These are phyloP conservation scores for Torrubiellomyces zombiae DNA, from an alignment of 2,329 filamentous ascomycete species.

Conservation along the genomic window DNA sequence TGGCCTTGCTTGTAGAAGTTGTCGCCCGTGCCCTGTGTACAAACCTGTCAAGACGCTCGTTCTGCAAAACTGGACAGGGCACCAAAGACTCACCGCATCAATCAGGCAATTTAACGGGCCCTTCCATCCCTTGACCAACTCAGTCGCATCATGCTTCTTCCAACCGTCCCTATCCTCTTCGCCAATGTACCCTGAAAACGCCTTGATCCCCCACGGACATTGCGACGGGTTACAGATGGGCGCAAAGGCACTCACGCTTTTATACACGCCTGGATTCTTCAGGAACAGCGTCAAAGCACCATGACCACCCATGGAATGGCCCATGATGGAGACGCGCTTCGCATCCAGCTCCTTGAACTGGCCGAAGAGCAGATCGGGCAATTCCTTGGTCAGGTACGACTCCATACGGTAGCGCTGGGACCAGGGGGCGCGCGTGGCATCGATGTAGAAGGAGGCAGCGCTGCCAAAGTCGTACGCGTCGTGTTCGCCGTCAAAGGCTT, in stretches of 20 bases:
- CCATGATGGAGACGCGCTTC: conserved; percentile 62
- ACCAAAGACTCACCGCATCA: conserved; percentile 53
- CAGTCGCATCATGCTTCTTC: conserved; percentile 83
- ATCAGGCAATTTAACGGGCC: conserved; percentile 60
- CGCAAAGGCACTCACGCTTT: conserved; percentile 76
- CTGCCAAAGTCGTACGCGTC: conserved; percentile 83
- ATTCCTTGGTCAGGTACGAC: conserved; percentile 73
- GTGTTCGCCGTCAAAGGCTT: too few relatives aligned
- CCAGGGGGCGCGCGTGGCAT: conserved; percentile 65
- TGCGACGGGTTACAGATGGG: conserved; percentile 75
- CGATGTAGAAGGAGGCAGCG: conserved; percentile 87
- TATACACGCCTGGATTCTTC: conserved; percentile 80
- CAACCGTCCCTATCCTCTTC: conserved; percentile 58
- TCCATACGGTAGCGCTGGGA: conserved; percentile 81
- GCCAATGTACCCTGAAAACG: conserved; percentile 81
- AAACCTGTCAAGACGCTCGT: not conserved
- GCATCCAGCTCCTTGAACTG: conserved; percentile 56
- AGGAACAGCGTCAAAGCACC: conserved; percentile 85
- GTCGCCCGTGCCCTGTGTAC: conserved; percentile 86
- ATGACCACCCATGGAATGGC: conserved; percentile 95
- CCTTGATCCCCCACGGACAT: conserved; percentile 92
- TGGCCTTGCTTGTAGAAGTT: conserved; percentile 94
- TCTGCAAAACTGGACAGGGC: not conserved
- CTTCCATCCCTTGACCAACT: conserved; percentile 65
- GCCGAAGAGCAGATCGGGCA: conserved; percentile 60